Conservation (phyloP, 176 grass and related monocot species). For the Puccinellia tenuiflora region DNA sequence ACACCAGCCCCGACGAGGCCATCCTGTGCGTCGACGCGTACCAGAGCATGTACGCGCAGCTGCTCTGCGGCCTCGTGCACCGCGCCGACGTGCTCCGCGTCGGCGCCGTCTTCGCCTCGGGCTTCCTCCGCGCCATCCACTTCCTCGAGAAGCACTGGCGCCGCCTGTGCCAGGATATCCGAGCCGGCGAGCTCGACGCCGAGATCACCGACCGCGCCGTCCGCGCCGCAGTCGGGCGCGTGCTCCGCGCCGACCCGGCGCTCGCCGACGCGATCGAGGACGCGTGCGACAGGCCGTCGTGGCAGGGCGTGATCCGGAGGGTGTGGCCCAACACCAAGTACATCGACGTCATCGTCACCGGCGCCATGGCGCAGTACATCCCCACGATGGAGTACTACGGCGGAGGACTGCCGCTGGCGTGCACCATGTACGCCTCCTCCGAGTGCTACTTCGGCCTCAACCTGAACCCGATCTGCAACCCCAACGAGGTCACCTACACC, state of each 20-base stretch:
- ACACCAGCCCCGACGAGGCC: slow-evolving; percentile 62
- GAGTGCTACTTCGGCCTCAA: slow-evolving; percentile 98
- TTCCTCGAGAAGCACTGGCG: slow-evolving; percentile 62
- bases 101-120: slow-evolving; percentile 56
- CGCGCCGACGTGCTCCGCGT: slow-evolving; percentile 55
- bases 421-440: slow-evolving; percentile 97
- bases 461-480: slow-evolving; percentile 80
- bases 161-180: slow-evolving; percentile 49
- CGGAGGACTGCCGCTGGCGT: slow-evolving; percentile 60
- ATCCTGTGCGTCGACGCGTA: slow-evolving; percentile 55
- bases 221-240: slow-evolving; percentile 33
- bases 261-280: slow-evolving; percentile 53
- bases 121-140: slow-evolving; percentile 46
- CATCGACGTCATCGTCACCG: slow-evolving; percentile 96
- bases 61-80: slow-evolving; percentile 62
- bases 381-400: slow-evolving; percentile 78
- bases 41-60: slow-evolving; percentile 80
- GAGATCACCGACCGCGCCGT: slow-evolving; percentile 35
- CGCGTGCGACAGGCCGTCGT: slow-evolving; percentile 54
- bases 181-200: slow-evolving; percentile 19
- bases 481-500: slow-evolving; percentile 82
- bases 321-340: slow-evolving; percentile 91
- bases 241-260: slow-evolving; percentile 43
- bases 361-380: slow-evolving; percentile 96
- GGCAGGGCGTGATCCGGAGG: slow-evolving; percentile 74